Base-by-base conservation (phyloP, 257 asterid genomes). In the Nicotiana paniculata region DNA sequence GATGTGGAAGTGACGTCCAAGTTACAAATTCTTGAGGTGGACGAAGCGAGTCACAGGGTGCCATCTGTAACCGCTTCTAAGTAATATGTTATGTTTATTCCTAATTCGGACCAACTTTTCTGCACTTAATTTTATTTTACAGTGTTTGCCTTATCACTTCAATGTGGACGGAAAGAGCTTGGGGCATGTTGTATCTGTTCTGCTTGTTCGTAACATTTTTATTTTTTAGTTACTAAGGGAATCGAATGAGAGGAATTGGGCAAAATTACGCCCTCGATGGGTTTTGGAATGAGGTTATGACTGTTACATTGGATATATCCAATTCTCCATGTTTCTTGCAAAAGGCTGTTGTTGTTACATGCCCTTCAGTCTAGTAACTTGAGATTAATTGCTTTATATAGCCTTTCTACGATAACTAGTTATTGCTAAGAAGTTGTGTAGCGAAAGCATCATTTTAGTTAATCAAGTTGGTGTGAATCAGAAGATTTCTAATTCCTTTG, bases 11-110 rank as follows among this genome's bases (percentile, higher is more conserved):
- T 72, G 66, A 32, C 30, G 51, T 30, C 84, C 13, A 72, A 54
- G 18, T 66, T 74, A 24, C 83, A 18, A 55, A 43, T 15, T 43
- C 48, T 62, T 80, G 86, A 63, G 10, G 51, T 58, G 67, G 78
- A 32, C 24, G 13, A 28, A 10, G 37, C n/a, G 46, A 63, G 66
- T 53, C 62, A 18, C 39, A 26, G 51, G 81, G 35, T 12, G 4
- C 43, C 72, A 54, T 80, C 83, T 80, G 59, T 81, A 10, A 62
- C 81, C 81, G 54, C 18, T 17, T 62, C 39, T 48, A 80, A 77
- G 83, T 84, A 70, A 43, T 11, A 46, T 13, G 35, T 43, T 72
- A 10, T 72, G 21, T 21, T 72, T 72, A 46, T 46, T 70, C 35
- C 78, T 43, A n/a, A 69, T 67, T n/a, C 18, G 0, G 8, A 39